These are phyloP conservation scores for Magnaporthiopsis rhizophila DNA, from an alignment of 2,329 filamentous ascomycete species.

Conservation along the genomic window DNA sequence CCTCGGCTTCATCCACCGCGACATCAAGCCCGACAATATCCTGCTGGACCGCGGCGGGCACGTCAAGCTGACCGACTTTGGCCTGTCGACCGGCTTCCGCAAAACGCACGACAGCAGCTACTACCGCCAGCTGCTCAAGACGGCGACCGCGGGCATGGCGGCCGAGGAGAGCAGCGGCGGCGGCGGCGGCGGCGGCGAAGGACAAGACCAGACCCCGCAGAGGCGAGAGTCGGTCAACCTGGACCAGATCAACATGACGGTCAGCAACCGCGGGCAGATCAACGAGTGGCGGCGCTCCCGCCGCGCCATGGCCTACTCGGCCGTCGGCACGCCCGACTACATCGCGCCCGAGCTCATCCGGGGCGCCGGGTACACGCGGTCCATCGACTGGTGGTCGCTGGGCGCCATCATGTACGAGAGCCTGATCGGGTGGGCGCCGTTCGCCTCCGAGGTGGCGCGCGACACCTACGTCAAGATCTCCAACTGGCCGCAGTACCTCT, in stretches of 20 bases:
- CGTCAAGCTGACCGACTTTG: constrained; percentile 76
- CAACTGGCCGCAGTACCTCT: constrained; percentile 66
- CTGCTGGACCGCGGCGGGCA: constrained; percentile 68
- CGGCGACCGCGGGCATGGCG: constrained; percentile 16
- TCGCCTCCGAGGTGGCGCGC: constrained; percentile 69
- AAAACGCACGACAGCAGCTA: constrained; percentile 97
- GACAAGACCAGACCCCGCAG: constrained; percentile 16
- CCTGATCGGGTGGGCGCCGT: constrained; percentile 74
- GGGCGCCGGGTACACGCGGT: constrained; percentile 67
- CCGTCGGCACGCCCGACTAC: constrained; percentile 72
- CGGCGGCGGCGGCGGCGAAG: too few relatives aligned
- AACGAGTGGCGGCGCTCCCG: constrained; percentile 77
- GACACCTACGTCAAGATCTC: constrained; percentile 77
- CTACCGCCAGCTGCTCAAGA: constrained; percentile 84
- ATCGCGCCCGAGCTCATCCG: constrained; percentile 76
- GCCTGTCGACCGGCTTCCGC: constrained; percentile 73
- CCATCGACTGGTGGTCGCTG: constrained; percentile 78
- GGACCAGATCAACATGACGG: constrained; percentile 71
- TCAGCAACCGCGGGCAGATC: constrained; percentile 69
- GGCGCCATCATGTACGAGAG: constrained; percentile 84
- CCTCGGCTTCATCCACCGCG: constrained; percentile 72
- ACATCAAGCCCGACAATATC: constrained; percentile 80
- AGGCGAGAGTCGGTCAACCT: constrained; percentile 69
- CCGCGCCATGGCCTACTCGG: constrained; percentile 73
- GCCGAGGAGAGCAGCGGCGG: too few relatives aligned